Percentiles rank a stretch among this genome's conserved stretches.
phyloP scores from a whole-genome alignment of 106 monocot species.

The Xerophyta viscosa region DNA sequence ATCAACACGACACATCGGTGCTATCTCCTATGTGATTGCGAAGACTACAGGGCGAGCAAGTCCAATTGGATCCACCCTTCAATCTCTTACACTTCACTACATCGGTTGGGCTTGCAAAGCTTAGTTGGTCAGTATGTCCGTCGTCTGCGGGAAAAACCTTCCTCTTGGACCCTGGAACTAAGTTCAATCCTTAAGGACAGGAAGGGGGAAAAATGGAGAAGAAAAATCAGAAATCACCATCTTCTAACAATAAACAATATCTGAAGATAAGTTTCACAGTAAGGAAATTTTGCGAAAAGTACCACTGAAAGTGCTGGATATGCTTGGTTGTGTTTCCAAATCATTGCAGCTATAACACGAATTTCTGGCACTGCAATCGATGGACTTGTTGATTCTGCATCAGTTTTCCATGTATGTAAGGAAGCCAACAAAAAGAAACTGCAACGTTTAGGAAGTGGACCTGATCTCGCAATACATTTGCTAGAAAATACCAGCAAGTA shows the following conservation, averaged over 20 bases:
- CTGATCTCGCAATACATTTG: too few relatives aligned
- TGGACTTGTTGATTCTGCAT: constrained; percentile 26
- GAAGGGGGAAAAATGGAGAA: too few relatives aligned
- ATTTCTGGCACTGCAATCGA: constrained; percentile 16
- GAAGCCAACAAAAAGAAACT: neutral
- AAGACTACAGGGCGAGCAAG: neutral
- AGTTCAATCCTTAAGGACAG: constrained; percentile 35
- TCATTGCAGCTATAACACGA: constrained; percentile 20
- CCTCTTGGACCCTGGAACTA: constrained; percentile 62
- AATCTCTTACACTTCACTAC: constrained; percentile 22
- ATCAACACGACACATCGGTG: constrained; percentile 7
- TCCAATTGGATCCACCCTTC: constrained; percentile 6
- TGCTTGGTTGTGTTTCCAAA: constrained; percentile 31
- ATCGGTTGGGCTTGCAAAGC: neutral
- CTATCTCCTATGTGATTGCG: constrained; percentile 1
- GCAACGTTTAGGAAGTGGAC: neutral
- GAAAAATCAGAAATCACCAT: neutral
- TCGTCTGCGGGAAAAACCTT: constrained; percentile 18
- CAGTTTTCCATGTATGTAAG: neutral
- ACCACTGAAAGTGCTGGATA: constrained; percentile 45
- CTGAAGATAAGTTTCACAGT: neutral
- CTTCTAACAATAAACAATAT: neutral
- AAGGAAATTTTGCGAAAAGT: neutral
- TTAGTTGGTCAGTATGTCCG: constrained; percentile 5
- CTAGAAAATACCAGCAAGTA: too few relatives aligned